Base-by-base conservation (phyloP, 768 basidiomycete genomes). In the Coprinellus aureogranulatus region DNA sequence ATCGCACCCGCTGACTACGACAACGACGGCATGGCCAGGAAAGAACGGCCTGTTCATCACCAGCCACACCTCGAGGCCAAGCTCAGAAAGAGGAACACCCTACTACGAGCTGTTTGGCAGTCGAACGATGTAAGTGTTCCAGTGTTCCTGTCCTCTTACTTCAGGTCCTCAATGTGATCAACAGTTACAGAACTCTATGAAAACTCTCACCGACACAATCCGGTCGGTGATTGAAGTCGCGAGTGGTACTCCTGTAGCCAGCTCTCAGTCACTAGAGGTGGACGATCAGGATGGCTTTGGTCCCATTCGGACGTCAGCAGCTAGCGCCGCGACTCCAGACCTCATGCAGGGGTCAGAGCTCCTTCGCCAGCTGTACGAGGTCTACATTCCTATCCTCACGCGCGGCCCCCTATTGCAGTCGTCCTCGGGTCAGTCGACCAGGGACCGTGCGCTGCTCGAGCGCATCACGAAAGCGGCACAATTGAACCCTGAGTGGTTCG, bases 71-170 rank as follows among this genome's bases (percentile, higher is more conserved):
- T 20, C 3, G 26, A 25, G 55, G 41, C 20, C 18, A 8, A 23
- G 3, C 27, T 26, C 14, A 16, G 22, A 4, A 20, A 20, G 45
- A 28, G 78, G 56, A 67, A 72, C 18, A 69, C 70, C 40, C 72
- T 92, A 23, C 81, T 89, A 49, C 74, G 76, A 27, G 67, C 80
- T 8, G 68, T 93, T 25, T 92, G 92, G 84, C 83, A 83, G 58
- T 83, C 81, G 58, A 64, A 76, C 44, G 89, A 92, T 62, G 92
- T 93, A 62, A 65, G 83, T 76, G 37, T 55, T 20, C 44, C 23
- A 52, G 16, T 34, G n/a, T n/a, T n/a, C n/a, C n/a, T n/a, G n/a
- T 30, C 20, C 26, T 27, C 39, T 11, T 42, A 4, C 14, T 23
- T 20, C n/a, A 28, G 4, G 9, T 42, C 12, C 22, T 44, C 1